Evolutionary conservation across 345 rosid genomes (phyloP).

Genomic region (Eucalyptus sp.): DNA sequence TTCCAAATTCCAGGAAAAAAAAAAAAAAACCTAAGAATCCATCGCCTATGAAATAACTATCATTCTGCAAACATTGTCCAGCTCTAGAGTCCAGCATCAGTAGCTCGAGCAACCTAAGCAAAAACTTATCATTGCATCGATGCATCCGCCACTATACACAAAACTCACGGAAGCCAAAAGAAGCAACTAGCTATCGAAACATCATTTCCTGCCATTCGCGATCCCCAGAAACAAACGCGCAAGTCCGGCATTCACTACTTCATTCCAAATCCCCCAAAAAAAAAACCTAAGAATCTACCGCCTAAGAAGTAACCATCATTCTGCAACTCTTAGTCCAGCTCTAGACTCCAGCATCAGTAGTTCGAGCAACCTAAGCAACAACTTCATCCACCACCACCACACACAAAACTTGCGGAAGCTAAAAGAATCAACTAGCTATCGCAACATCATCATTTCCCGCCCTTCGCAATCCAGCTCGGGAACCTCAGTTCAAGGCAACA

Average conservation of each 20-base stretch:
- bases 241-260: not conserved
- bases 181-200: too few species aligned
- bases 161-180: too few species aligned
- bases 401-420: not conserved
- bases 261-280: not conserved
- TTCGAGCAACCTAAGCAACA: not conserved
- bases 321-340: not conserved
- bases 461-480: not conserved
- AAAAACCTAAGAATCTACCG: not conserved
- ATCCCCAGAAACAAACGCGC: not conserved
- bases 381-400: not conserved
- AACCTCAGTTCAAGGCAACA: not conserved
- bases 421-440: not conserved
- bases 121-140: not conserved
- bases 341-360: not conserved
- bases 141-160: not conserved
- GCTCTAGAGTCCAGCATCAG: not conserved
- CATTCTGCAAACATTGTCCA: not conserved
- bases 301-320: not conserved
- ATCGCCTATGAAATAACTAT: not conserved
- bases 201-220: fast-evolving
- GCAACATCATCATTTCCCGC: not conserved
- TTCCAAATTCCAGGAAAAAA: not conserved
- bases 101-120: not conserved
- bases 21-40: not conserved